Base-by-base conservation (phyloP, 352 stramenopile genomes). In the Phytopythium aichiense region DNA sequence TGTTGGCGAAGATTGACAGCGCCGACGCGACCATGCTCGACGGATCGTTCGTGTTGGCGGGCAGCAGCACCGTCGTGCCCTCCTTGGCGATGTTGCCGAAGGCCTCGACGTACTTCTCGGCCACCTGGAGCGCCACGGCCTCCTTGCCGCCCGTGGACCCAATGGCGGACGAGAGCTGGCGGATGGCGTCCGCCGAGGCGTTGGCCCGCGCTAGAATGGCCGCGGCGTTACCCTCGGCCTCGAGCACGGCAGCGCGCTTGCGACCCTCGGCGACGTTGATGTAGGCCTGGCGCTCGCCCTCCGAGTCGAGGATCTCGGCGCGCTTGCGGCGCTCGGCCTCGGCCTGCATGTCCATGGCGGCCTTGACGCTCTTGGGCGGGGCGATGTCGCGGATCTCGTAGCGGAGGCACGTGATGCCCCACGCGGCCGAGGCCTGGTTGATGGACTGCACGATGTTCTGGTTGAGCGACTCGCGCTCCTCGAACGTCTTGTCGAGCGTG, bases 401-500 rank as follows among this genome's bases (percentile, higher is more conserved):
- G 35, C 91, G 79, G 40, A 97, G 65, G 53, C 89, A 96, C 71
- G 91, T 91, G 73, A 97, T 92, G 38, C 91, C 91, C 91, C 91
- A 97, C 2, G 87, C 81, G 58, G 88, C 77, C 0, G 91, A 94
- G 2, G 91, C 91, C 68, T 97, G 84, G 70, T 96, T 97, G 64
- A 97, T 97, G 28, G 89, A 77, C 63, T 93, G 81, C 52, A 97
- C 89, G 53, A 97, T 97, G 65, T 87, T 94, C 62, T 87, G 74
- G 73, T 97, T 97, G 54, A 97, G 82, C 52, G 81, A 94, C 74
- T 97, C 91, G 52, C 91, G 85, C 81, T 97, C 91, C 62, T 97
- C 89, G 62, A 97, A 97, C 18, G 89, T 97, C 79, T 96, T 96
- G 74, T 97, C 91, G 46, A 97, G 81, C 58, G 89, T 96, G 74